Conservation (phyloP, 2,329 filamentous ascomycete genomes). For the Venturia aucupariae region DNA sequence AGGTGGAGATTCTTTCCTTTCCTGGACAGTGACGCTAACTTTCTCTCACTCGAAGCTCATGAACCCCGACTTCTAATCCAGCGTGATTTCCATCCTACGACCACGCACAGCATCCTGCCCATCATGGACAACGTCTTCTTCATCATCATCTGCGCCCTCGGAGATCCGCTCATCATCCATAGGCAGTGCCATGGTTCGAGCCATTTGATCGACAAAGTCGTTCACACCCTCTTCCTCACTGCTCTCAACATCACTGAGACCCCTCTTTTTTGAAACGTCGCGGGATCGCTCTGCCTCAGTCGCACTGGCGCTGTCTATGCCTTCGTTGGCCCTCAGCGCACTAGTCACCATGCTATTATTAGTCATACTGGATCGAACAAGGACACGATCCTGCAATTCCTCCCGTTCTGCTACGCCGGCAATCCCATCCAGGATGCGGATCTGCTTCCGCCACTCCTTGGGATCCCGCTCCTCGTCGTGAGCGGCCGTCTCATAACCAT, state of each 20-base stretch:
- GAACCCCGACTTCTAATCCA: not conserved
- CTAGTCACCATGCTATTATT: slow-evolving; percentile 13
- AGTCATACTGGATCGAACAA: not conserved
- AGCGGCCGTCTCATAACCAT: slow-evolving; percentile 42
- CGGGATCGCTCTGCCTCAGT: slow-evolving; percentile 1
- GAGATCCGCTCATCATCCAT: slow-evolving; percentile 10
- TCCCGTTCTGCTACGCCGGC: slow-evolving; percentile 16
- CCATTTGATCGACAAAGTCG: slow-evolving; percentile 3
- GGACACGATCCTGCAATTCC: slow-evolving; percentile 1
- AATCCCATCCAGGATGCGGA: slow-evolving; percentile 35
- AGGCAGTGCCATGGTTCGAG: not conserved
- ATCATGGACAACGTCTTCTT: not conserved
- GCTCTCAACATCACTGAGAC: not conserved
- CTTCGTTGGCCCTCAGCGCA: slow-evolving; percentile 1
- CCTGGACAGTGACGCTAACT: not conserved
- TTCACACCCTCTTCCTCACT: slow-evolving; percentile 1
- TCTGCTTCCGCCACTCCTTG: slow-evolving; percentile 37
- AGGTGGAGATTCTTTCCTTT: not conserved
- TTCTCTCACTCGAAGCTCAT: not conserved
- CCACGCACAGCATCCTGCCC: not conserved
- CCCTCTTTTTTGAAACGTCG: not conserved
- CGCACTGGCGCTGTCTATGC: not conserved
- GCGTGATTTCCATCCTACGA: not conserved
- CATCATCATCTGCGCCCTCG: not conserved
- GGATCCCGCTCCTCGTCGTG: slow-evolving; percentile 37